A percentile compares a stretch with the other conserved stretches of the same genome.
Evolutionary conservation across 305 asterid genomes (phyloP).

Genomic region (Ilex paraguariensis): DNA sequence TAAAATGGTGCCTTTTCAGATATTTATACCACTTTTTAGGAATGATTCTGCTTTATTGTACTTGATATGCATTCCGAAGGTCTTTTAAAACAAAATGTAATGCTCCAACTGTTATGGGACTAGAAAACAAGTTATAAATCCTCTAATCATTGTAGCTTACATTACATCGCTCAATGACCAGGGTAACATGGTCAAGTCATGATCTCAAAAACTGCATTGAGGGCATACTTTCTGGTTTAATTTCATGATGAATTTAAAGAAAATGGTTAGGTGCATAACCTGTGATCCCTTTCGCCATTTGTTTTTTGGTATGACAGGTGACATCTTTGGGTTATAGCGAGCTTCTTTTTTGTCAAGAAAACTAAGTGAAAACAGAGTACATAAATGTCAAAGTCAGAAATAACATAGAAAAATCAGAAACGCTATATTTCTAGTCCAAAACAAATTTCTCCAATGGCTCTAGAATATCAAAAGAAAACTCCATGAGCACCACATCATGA

Average conservation of each 20-base stretch:
- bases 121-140: too few relatives aligned
- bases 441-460: constrained; percentile 4
- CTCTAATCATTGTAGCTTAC: too few relatives aligned
- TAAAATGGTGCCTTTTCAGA: too few relatives aligned
- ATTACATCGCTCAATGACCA: background rate
- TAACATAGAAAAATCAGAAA: too few relatives aligned
- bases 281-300: constrained; percentile 99
- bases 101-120: background rate
- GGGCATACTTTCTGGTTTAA: background rate
- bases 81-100: background rate
- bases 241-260: background rate
- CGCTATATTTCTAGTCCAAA: constrained; percentile 1
- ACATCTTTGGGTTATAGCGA: constrained; percentile 90
- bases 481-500: constrained; percentile 8
- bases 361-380: constrained; percentile 26
- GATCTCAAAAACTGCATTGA: too few relatives aligned
- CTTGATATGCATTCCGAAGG: background rate
- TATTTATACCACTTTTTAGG: too few relatives aligned
- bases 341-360: constrained; percentile 72
- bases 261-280: constrained; percentile 34
- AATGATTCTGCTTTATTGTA: too few relatives aligned
- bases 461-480: constrained; percentile 5
- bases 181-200: background rate
- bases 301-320: constrained; percentile 68
- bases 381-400: background rate